Conservation (phyloP, 2,329 filamentous ascomycete genomes). For the Aureobasidium uvarum region DNA sequence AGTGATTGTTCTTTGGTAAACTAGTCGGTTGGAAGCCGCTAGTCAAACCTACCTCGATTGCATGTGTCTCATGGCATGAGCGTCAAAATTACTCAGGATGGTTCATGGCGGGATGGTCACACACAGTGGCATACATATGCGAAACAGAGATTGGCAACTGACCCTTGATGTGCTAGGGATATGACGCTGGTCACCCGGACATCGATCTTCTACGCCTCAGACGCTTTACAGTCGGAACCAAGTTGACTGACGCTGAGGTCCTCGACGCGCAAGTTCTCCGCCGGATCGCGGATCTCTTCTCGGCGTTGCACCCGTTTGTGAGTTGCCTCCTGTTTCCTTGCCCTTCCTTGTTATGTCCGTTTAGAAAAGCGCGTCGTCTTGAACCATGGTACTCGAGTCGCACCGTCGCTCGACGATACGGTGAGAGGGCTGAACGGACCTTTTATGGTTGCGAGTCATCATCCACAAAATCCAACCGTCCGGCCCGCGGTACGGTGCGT, state of each 20-base stretch:
- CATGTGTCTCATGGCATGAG: constrained; percentile 18
- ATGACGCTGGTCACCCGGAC: constrained; percentile 69
- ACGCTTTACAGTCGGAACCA: constrained; percentile 71
- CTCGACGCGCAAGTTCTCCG: constrained; percentile 61
- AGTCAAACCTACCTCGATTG: constrained; percentile 21
- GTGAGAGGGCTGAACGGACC: constrained; percentile 10
- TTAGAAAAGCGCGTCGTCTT: neutral
- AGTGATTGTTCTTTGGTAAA: constrained; percentile 23
- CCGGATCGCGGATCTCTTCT: constrained; percentile 63
- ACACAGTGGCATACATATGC: constrained; percentile 6
- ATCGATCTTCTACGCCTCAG: constrained; percentile 77
- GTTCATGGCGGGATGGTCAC: constrained; percentile 10
- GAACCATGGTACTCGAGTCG: constrained; percentile 23
- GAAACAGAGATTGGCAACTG: constrained; percentile 21
- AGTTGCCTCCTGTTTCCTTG: constrained; percentile 46
- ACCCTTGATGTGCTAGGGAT: constrained; percentile 58
- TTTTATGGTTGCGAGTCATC: constrained; percentile 26
- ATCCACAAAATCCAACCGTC: constrained; percentile 7
- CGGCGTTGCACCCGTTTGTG: constrained; percentile 74
- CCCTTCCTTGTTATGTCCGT: neutral
- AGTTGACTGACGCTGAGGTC: constrained; percentile 65
- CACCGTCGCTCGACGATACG: constrained; percentile 15
- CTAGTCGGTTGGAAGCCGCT: constrained; percentile 24
- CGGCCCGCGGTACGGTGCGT: constrained; percentile 22
- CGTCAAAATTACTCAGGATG: constrained; percentile 23